These are phyloP conservation scores for Scenedesmus sp. DNA, from an alignment of 163 green algal genomes.

Conservation along the genomic window DNA sequence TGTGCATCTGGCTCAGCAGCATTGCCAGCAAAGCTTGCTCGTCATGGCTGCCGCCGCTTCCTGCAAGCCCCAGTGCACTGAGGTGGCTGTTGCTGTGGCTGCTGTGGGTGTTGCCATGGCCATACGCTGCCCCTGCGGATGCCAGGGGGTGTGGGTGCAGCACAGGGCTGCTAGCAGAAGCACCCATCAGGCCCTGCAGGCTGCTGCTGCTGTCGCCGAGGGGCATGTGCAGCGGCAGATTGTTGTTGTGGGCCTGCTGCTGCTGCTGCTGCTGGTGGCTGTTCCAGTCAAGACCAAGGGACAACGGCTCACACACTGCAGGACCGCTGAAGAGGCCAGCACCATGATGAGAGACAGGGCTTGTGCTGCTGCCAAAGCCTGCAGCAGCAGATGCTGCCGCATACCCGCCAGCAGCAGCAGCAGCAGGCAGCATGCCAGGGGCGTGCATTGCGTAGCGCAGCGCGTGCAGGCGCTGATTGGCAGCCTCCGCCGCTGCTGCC, in stretches of 20 bases:
- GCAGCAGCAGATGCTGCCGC: background rate
- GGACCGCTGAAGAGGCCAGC: background rate
- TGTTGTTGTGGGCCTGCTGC: background rate
- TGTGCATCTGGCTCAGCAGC: background rate
- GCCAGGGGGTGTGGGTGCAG: background rate
- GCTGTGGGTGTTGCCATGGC: background rate
- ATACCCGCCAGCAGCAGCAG: background rate
- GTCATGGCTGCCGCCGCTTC: background rate
- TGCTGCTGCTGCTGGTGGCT: slow-evolving; percentile 4
- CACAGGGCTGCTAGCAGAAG: background rate
- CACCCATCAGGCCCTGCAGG: background rate
- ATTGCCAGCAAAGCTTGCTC: background rate
- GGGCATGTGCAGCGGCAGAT: background rate
- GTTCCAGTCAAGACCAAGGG: background rate
- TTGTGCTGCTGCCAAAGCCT: background rate
- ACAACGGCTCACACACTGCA: background rate
- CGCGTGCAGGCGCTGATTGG: background rate
- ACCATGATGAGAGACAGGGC: background rate
- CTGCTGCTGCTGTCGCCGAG: background rate
- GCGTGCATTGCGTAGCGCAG: background rate
- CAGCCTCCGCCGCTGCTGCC: background rate
- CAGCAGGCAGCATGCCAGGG: background rate
- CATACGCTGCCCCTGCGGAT: background rate
- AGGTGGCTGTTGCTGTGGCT: slow-evolving; percentile 1
- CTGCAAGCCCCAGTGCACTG: background rate